phyloP scores from a whole-genome alignment of 129 eudicot genomes.

The Heracleum sosnowskyi region DNA sequence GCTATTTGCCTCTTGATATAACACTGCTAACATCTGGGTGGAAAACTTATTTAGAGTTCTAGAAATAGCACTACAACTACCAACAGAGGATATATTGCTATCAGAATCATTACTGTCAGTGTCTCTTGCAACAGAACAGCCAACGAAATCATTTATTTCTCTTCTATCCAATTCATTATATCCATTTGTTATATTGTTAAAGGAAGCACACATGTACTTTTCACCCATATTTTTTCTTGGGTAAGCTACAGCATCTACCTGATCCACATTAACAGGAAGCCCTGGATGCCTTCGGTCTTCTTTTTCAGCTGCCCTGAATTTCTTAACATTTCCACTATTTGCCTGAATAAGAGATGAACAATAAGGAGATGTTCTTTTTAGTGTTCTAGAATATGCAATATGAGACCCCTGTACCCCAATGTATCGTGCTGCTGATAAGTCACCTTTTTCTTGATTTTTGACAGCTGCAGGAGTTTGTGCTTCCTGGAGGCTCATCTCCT shows the following conservation, averaged over 20 bases:
- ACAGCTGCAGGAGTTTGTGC: conserved; percentile 19
- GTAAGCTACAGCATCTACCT: conserved; percentile 70
- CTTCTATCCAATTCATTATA: conserved; percentile 31
- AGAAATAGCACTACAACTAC: conserved; percentile 71
- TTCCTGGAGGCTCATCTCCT: conserved; percentile 18
- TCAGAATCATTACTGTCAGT: conserved; percentile 46
- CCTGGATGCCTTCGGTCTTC: conserved; percentile 23
- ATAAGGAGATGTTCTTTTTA: conserved; percentile 47
- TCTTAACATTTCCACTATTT: conserved; percentile 27
- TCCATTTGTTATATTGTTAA: conserved; percentile 33
- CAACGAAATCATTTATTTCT: conserved; percentile 38
- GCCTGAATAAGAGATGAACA: conserved; percentile 35
- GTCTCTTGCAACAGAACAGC: conserved; percentile 34
- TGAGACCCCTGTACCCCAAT: conserved; percentile 26
- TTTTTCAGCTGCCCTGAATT: conserved; percentile 31
- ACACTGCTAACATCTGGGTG: conserved; percentile 19
- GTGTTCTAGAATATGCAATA: conserved; percentile 22
- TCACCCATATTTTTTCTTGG: conserved; percentile 40
- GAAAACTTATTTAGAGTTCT: conserved; percentile 28
- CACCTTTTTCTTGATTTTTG: conserved; percentile 14
- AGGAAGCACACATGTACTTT: conserved; percentile 36
- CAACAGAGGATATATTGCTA: conserved; percentile 63
- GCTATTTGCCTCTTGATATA: conserved; percentile 28
- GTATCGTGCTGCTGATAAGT: conserved; percentile 21
- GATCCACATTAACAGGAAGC: conserved; percentile 24